Base-by-base conservation (phyloP, 78 protist species). In the Guillardia theta region DNA sequence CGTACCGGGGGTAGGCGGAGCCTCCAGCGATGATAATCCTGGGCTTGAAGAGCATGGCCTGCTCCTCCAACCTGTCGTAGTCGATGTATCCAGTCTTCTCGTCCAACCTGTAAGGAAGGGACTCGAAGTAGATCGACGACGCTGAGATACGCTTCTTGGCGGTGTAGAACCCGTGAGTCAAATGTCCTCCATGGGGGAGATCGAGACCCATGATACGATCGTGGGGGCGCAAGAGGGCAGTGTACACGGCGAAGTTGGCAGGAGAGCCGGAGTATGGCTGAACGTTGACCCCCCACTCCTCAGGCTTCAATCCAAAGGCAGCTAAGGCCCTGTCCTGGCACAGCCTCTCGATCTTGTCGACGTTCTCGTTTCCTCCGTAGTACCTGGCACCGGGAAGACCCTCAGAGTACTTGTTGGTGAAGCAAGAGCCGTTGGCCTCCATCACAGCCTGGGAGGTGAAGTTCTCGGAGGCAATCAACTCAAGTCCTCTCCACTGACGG, bases 331-430 rank as follows among this genome's bases (percentile, higher is more conserved):
- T 98, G 48, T 95, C 37, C 45, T 97, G 99, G 96, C 99, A 97
- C 27, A 98, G 95, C 43, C 46, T 41, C 95, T 99, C 99, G 4
- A 97, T 53, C 93, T 95, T 44, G 96, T 99, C 99, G 77, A 99
- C 96, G 95, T 80, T 87, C 95, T 99, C 98, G 94, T 98, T 99
- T 88, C 99, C 99, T 30, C 99, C 99, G 94, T 99, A 99, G 94
- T 97, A 97, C 39, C 98, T 95, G 48, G 95, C 93, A 80, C 99
- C 98, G n/a, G 99, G 99, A 46, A 95, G 95, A 30, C 99, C 99
- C 96, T 99, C 99, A 41, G 99, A 97, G 97, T 99, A 99, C 96
- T 99, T 99, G 98, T 99, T 99, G 92, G 99, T 99, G 92, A 99
- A 94, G 95, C 96, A 94, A 6, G 99, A 97, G 36, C 99, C 99